A percentile compares a stretch with the other conserved stretches of the same genome.
These are phyloP conservation scores for Strobilomyces dryophilus DNA, from an alignment of 768 basidiomycete genomes.

Conservation along the genomic window DNA sequence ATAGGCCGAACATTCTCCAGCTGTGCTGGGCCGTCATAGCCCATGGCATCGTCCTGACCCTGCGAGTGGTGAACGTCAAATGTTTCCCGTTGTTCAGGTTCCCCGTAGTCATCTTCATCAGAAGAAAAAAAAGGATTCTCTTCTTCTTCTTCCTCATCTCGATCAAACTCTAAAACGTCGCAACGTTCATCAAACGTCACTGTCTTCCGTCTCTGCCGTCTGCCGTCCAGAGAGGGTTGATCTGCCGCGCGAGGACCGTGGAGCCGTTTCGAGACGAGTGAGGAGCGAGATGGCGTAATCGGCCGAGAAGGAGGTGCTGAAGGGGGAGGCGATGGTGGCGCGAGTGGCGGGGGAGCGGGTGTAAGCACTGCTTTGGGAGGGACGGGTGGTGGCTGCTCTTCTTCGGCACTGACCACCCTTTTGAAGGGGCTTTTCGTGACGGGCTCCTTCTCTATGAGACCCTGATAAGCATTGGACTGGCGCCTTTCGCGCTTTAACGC, in stretches of 20 bases:
- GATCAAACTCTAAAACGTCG: slow-evolving; percentile 79
- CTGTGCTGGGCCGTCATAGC: slow-evolving; percentile 9
- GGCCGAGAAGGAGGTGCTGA: slow-evolving; percentile 41
- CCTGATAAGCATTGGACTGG: slow-evolving; percentile 72
- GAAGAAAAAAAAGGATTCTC: slow-evolving; percentile 44
- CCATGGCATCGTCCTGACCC: neutral
- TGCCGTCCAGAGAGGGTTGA: slow-evolving; percentile 27
- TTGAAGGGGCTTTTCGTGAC: slow-evolving; percentile 84
- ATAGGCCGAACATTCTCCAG: slow-evolving; percentile 44
- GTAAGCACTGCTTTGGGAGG: slow-evolving; percentile 20
- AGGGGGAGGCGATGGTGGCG: slow-evolving; percentile 28
- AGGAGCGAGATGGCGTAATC: slow-evolving; percentile 46
- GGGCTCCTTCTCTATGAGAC: slow-evolving; percentile 68
- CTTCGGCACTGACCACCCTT: slow-evolving; percentile 22
- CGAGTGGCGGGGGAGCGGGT: slow-evolving; percentile 2
- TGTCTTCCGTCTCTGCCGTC: slow-evolving; percentile 62
- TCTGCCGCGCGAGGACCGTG: slow-evolving; percentile 69
- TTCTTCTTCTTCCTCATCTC: slow-evolving; percentile 56
- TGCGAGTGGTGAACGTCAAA: slow-evolving; percentile 14
- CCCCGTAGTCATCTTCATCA: slow-evolving; percentile 31
- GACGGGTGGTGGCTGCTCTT: slow-evolving; percentile 29
- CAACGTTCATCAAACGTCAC: slow-evolving; percentile 78
- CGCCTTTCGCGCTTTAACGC: slow-evolving; percentile 67
- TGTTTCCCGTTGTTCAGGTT: slow-evolving; percentile 12
- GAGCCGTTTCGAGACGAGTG: slow-evolving; percentile 66